phyloP scores from a whole-genome alignment of 306 rosid species.

The Quercus ilex region DNA sequence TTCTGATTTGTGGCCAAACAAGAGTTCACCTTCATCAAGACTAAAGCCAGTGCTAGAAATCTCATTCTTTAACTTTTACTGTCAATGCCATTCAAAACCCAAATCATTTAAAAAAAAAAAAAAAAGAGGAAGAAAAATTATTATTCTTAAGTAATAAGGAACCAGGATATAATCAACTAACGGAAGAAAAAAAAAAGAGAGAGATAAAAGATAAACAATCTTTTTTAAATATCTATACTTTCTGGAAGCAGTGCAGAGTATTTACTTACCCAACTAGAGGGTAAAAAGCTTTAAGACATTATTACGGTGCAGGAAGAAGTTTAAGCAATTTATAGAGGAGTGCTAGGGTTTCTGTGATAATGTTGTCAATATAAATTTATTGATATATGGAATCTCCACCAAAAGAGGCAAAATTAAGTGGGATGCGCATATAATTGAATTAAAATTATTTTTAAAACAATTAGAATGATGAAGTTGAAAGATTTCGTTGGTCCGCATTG shows the following conservation, averaged over 20 bases:
- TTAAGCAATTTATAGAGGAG: conserved; percentile 36
- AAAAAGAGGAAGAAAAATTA: no score
- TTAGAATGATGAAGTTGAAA: conserved; percentile 23
- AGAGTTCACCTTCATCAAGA: conserved; percentile 15
- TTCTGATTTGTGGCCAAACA: conserved; percentile 16
- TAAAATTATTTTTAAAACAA: conserved; percentile 13
- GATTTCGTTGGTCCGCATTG: conserved; percentile 13
- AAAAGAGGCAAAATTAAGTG: conserved; percentile 42
- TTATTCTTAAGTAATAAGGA: no score
- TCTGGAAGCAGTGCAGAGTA: not conserved
- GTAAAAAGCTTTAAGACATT: not conserved
- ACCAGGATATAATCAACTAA: not conserved
- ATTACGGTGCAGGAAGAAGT: conserved; percentile 10
- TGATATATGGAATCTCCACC: conserved; percentile 41
- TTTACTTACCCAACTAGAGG: conserved; percentile 7
- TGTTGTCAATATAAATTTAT: conserved; percentile 21
- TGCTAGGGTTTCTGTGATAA: not conserved
- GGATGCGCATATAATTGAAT: conserved; percentile 22
- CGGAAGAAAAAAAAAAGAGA: not conserved
- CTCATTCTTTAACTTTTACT: conserved; percentile 13
- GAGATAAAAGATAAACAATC: no score
- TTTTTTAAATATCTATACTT: no score
- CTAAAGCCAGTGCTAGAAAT: conserved; percentile 3
- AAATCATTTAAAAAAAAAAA: not conserved
- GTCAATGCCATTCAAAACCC: not conserved